phyloP scores from a whole-genome alignment of 768 basidiomycete genomes.

The Paxillus ammoniavirescens region DNA sequence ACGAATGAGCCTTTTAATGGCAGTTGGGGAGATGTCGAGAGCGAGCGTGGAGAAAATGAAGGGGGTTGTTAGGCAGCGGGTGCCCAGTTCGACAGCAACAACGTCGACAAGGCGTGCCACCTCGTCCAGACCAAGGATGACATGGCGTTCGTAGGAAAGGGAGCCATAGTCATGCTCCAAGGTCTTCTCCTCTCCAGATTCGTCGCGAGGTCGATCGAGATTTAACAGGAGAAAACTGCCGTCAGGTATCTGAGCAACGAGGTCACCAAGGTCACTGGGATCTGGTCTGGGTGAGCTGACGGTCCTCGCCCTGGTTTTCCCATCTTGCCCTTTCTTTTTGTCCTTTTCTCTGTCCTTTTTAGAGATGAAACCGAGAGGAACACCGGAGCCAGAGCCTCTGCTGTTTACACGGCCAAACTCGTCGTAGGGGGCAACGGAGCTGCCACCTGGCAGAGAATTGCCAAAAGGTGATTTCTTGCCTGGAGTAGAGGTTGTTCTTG shows the following conservation, averaged over 20 bases:
- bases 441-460: slow-evolving; percentile 5
- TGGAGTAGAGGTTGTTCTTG: slow-evolving; percentile 60
- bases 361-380: slow-evolving; percentile 16
- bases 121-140: slow-evolving; percentile 74
- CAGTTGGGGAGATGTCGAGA: slow-evolving; percentile 76
- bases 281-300: slow-evolving; percentile 37
- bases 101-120: slow-evolving; percentile 70
- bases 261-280: slow-evolving; percentile 28
- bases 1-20: slow-evolving; percentile 75
- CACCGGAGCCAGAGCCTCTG: slow-evolving; percentile 37
- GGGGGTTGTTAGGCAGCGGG: slow-evolving; percentile 80
- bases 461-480: slow-evolving; percentile 36
- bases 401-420: slow-evolving; percentile 65
- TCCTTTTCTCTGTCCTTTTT: slow-evolving; percentile 51
- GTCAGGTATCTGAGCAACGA: slow-evolving; percentile 43
- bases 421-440: slow-evolving; percentile 38
- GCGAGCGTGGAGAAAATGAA: slow-evolving; percentile 90
- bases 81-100: slow-evolving; percentile 65
- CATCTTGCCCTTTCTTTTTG: slow-evolving; percentile 42
- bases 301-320: slow-evolving; percentile 39
- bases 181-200: slow-evolving; percentile 37
- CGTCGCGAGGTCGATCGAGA: slow-evolving; percentile 46
- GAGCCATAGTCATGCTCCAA: slow-evolving; percentile 64
- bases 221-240: slow-evolving; percentile 53
- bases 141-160: slow-evolving; percentile 68